A percentile compares a stretch with the other conserved stretches of the same genome.
phyloP scores from a whole-genome alignment of 805 yeast species.

The Suhomyces sp. region DNA sequence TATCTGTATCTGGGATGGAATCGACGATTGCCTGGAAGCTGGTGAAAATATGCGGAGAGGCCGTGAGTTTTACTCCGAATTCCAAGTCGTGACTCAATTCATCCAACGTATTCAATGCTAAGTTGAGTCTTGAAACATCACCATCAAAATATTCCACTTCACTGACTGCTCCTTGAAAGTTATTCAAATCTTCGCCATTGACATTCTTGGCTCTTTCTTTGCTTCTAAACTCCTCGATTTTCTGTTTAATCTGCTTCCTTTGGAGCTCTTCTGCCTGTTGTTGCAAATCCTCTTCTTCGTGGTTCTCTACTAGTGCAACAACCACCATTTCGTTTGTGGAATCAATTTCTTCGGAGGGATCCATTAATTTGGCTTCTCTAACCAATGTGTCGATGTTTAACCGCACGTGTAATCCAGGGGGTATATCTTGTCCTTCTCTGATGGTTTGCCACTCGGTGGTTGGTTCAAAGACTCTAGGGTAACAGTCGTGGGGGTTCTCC shows the following conservation, averaged over 20 bases:
- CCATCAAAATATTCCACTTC: constrained; percentile 17
- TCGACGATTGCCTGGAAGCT: constrained; percentile 21
- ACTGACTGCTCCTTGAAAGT: constrained; percentile 19
- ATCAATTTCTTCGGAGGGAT: constrained; percentile 21
- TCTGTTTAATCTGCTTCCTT: constrained; percentile 4
- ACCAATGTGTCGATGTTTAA: constrained; percentile 70
- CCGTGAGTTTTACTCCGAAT: constrained; percentile 51
- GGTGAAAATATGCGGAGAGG: constrained; percentile 30
- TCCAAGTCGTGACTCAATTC: constrained; percentile 70
- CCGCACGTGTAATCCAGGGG: constrained; percentile 76
- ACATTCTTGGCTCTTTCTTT: constrained; percentile 10
- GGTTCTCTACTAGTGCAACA: constrained; percentile 12
- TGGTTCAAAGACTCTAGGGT: constrained; percentile 64
- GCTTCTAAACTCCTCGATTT: constrained; percentile 1
- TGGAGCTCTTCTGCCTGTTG: constrained; percentile 8
- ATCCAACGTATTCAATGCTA: constrained; percentile 44
- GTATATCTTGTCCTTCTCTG: constrained; percentile 70
- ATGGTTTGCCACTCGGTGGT: constrained; percentile 67
- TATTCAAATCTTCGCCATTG: constrained; percentile 16
- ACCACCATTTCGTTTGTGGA: constrained; percentile 9
- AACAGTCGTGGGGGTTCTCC: constrained; percentile 51
- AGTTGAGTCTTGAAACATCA: constrained; percentile 19
- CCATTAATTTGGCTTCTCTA: constrained; percentile 66
- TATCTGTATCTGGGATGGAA: constrained; percentile 7
- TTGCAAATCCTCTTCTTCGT: constrained; percentile 7